A percentile compares a stretch with the other conserved stretches of the same genome.
These are phyloP conservation scores for Hypoxylon sp. DNA, from an alignment of 2,329 filamentous ascomycete species.

Conservation along the genomic window DNA sequence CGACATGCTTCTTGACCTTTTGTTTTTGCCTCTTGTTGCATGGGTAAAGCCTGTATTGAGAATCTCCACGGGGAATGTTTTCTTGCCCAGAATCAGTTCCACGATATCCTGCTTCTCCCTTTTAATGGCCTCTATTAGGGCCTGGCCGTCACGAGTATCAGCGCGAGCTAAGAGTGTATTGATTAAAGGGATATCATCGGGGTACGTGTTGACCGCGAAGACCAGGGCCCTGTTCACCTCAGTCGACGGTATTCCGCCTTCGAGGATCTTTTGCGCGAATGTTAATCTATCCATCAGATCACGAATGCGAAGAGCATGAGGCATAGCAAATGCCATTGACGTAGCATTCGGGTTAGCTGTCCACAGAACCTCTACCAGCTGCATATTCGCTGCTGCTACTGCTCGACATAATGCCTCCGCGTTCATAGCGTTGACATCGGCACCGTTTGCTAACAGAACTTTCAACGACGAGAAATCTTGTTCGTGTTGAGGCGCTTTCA, in stretches of 20 bases:
- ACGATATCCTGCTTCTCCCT: slow-evolving; percentile 61
- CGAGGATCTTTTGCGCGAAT: slow-evolving; percentile 63
- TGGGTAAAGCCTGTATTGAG: slow-evolving; percentile 59
- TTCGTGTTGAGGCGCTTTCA: slow-evolving; percentile 54
- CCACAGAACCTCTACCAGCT: slow-evolving; percentile 64
- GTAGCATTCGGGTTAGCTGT: slow-evolving; percentile 55
- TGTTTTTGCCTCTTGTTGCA: slow-evolving; percentile 58
- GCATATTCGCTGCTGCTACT: slow-evolving; percentile 59
- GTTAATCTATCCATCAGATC: slow-evolving; percentile 65
- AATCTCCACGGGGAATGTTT: slow-evolving; percentile 54
- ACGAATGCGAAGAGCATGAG: slow-evolving; percentile 63
- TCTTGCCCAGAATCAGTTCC: slow-evolving; percentile 59
- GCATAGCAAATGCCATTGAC: slow-evolving; percentile 64
- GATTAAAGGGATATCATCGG: slow-evolving; percentile 64
- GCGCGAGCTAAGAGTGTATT: slow-evolving; percentile 60
- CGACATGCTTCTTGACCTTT: slow-evolving; percentile 57
- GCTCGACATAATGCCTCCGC: slow-evolving; percentile 65
- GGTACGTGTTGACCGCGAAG: slow-evolving; percentile 62
- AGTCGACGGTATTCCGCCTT: slow-evolving; percentile 60
- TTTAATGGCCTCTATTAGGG: slow-evolving; percentile 60
- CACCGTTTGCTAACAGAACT: slow-evolving; percentile 63
- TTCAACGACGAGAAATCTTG: slow-evolving; percentile 60
- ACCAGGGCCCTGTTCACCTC: slow-evolving; percentile 66
- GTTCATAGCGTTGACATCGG: slow-evolving; percentile 67
- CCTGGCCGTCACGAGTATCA: slow-evolving; percentile 64